These are phyloP conservation scores for Xylariaceae sp. DNA, from an alignment of 2,329 filamentous ascomycete genomes.

Conservation along the genomic window DNA sequence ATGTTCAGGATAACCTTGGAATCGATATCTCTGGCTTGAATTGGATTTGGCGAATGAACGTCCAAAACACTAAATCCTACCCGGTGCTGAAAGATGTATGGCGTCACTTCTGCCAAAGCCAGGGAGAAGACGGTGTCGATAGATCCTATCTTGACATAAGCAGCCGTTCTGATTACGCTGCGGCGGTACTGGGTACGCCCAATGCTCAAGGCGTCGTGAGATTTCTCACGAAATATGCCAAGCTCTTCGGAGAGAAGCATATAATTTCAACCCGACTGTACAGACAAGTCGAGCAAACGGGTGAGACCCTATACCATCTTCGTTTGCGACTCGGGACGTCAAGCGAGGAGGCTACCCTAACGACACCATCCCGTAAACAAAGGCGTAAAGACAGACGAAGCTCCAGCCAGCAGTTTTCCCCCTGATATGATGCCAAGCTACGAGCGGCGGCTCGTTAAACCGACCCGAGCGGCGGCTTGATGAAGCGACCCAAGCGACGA, in stretches of 20 bases:
- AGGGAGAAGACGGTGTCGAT: neutral
- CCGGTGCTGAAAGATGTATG: neutral
- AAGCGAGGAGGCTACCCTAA: too few species aligned
- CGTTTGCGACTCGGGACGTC: neutral
- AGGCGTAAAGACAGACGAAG: neutral
- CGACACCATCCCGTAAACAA: too few species aligned
- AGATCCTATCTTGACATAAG: neutral
- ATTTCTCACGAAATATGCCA: neutral
- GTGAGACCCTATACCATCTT: too few species aligned
- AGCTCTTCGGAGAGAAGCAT: neutral
- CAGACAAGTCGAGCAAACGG: neutral
- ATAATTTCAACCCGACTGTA: neutral
- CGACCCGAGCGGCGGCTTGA: neutral
- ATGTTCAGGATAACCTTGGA: neutral
- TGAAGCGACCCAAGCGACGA: neutral
- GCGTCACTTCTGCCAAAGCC: neutral
- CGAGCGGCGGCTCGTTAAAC: neutral
- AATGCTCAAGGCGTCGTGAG: neutral
- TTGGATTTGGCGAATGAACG: neutral
- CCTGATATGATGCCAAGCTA: neutral
- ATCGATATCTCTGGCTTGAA: neutral
- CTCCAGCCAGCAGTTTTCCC: neutral
- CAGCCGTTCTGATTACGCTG: neutral
- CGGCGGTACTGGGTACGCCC: neutral
- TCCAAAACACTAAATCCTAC: neutral